These are phyloP conservation scores for Neofusicoccum ribis DNA, from an alignment of 2,329 filamentous ascomycete species.

Conservation along the genomic window DNA sequence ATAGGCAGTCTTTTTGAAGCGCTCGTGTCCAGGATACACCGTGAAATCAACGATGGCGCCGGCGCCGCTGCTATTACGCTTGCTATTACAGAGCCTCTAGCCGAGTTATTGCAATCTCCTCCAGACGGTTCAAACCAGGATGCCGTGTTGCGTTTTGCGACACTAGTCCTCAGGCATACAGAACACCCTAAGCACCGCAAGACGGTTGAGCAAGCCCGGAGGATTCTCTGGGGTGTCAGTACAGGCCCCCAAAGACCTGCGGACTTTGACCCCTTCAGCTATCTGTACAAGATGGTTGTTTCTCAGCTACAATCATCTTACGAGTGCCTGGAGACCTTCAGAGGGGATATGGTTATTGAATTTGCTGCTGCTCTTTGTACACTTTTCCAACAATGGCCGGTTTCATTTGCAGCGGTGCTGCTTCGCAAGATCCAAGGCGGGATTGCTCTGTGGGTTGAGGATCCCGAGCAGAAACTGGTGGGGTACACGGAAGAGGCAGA, in stretches of 20 bases:
- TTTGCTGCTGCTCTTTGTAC: slow-evolving; percentile 57
- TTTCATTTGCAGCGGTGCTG: slow-evolving; percentile 54
- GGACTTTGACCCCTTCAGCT: slow-evolving; percentile 61
- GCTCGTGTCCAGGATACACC: slow-evolving; percentile 44
- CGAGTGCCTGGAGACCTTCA: slow-evolving; percentile 40
- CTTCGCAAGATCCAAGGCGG: slow-evolving; percentile 64
- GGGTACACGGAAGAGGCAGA: slow-evolving; percentile 22
- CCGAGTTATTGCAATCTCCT: slow-evolving; percentile 42
- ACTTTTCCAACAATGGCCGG: slow-evolving; percentile 41
- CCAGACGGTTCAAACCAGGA: neutral
- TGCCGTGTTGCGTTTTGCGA: slow-evolving; percentile 39
- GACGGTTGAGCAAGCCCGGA: slow-evolving; percentile 61
- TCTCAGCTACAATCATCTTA: slow-evolving; percentile 59
- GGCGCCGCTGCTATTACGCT: slow-evolving; percentile 68
- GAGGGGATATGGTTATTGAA: slow-evolving; percentile 41
- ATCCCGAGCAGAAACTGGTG: slow-evolving; percentile 42
- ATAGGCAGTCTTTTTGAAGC: slow-evolving; percentile 54
- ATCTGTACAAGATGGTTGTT: slow-evolving; percentile 63
- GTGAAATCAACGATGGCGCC: slow-evolving; percentile 60
- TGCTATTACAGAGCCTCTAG: slow-evolving; percentile 69
- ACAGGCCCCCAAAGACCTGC: slow-evolving; percentile 34
- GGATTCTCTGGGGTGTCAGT: slow-evolving; percentile 65
- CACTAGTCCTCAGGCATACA: slow-evolving; percentile 41
- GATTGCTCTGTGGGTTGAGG: slow-evolving; percentile 64
- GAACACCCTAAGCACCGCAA: slow-evolving; percentile 48